Evolutionary conservation across 495 filamentous ascomycete genomes (phyloP), one percentile per base, ranked within the genome.

Genomic region (Jackrogersella minutella): DNA sequence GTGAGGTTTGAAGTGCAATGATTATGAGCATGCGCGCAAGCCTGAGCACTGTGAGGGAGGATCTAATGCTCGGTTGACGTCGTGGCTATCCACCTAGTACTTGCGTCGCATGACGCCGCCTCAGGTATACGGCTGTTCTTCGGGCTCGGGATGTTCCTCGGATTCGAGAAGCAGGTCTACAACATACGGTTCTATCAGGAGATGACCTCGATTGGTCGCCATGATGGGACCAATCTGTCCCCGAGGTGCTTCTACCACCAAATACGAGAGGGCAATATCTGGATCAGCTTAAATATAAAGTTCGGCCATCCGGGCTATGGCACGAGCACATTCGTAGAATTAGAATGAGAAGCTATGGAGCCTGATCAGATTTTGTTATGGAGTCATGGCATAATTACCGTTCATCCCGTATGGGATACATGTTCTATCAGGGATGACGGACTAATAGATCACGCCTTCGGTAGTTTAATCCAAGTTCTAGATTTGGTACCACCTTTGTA

Each of bases 1-100:
- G 72, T 51, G 69, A 72, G 54, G 72, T 74, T 47, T 76, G 58
- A 74, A 39, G 43, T 1, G 17, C 14, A 19, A 6, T 9, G 7
- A 31, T 1, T 22, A 9, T 2, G 41, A 26, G 5, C 6, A 40
- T 17, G 3, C 8, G 3, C n/a, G 9, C 16, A 24, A 31, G 2
- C n/a, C 6, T 16, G 22, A 9, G 43, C 26, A 14, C 17, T 14
- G 31, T 39, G 7, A 21, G n/a, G 24, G 17, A 22, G 9, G 9
- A 11, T 26, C 34, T 0, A 19, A 19, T 37, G 19, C 13, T 8
- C 10, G 9, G n/a, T n/a, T 21, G 10, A 17, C 40, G 16, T 9
- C 16, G 19, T 44, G 40, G 9, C 13, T 44, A 21, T 44, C 16
- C 17, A 11, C 17, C 16, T 10, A 44, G 7, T 30, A 7, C 26